Evolutionary conservation across 176 grass and related monocot species (phyloP).

Genomic region (Poa pratensis): DNA sequence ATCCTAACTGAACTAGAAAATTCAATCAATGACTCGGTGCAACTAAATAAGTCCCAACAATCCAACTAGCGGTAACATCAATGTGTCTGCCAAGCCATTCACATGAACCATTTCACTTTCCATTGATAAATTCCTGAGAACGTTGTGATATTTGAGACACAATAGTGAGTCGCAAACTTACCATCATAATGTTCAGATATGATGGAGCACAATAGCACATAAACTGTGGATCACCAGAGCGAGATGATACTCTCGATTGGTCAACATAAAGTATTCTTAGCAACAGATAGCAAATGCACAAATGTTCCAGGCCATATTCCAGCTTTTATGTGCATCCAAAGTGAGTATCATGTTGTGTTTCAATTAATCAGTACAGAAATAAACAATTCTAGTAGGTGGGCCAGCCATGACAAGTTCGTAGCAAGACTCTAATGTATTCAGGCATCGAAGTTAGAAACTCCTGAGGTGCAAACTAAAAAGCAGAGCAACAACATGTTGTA

Average conservation of each 20-base stretch:
- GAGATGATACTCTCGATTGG: constrained; percentile 13
- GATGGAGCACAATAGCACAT: constrained; percentile 16
- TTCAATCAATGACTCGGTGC: not conserved
- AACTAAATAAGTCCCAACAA: constrained; percentile 1
- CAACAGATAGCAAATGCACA: constrained; percentile 7
- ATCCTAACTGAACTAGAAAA: not conserved
- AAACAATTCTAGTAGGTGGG: not conserved
- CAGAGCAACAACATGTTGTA: not conserved
- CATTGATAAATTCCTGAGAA: constrained; percentile 3
- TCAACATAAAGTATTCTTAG: constrained; percentile 14
- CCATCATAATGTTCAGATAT: not conserved
- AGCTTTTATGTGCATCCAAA: not conserved
- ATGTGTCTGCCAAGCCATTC: not conserved
- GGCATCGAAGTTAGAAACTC: not conserved
- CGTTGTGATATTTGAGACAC: not conserved
- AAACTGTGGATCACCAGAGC: constrained; percentile 21
- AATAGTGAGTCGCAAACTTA: not conserved
- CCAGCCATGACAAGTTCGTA: not conserved
- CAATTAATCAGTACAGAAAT: not conserved
- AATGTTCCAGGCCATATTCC: not conserved
- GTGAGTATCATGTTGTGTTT: constrained; percentile 13
- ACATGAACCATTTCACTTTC: not conserved
- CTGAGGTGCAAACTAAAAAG: constrained; percentile 5
- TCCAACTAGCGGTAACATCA: constrained; percentile 12
- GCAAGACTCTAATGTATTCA: not conserved